Evolutionary conservation across 106 monocot genomes (phyloP).

Genomic region (Dendrobium nobile): DNA sequence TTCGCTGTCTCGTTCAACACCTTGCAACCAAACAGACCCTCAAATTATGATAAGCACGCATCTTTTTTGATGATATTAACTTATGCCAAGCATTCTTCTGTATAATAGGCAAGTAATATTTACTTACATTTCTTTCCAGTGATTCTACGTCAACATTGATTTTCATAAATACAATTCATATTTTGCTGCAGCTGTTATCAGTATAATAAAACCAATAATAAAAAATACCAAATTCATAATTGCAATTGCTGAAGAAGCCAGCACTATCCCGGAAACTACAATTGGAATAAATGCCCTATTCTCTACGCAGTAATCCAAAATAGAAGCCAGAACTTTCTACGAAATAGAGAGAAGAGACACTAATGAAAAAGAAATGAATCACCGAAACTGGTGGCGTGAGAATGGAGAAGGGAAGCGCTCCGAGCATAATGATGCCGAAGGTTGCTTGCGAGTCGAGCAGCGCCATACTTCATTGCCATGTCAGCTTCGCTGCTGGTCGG

Average conservation of each 20-base stretch:
- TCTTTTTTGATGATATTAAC: neutral
- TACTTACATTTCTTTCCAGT: neutral
- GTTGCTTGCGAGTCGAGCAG: neutral
- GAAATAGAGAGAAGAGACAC: neutral
- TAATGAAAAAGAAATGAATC: neutral
- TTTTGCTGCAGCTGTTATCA: neutral
- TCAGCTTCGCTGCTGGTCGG: neutral
- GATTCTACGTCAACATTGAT: neutral
- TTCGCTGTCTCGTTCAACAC: too few relatives aligned
- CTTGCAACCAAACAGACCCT: neutral
- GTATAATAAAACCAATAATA: neutral
- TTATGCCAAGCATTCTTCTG: neutral
- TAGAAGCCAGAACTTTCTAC: neutral
- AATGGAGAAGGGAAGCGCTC: conserved; percentile 33
- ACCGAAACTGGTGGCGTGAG: conserved; percentile 85
- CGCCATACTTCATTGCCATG: conserved; percentile 9
- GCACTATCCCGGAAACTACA: neutral
- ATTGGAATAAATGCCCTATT: neutral
- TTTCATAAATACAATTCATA: neutral
- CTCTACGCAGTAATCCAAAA: neutral
- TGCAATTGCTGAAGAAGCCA: neutral
- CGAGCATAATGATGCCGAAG: conserved; percentile 4
- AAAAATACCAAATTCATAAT: neutral
- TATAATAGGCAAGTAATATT: neutral
- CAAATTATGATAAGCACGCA: neutral